Evolutionary conservation across 2,329 filamentous ascomycete species (phyloP), one percentile per base, ranked within the genome.

Genomic region (Calcarisporium arbuscula): DNA sequence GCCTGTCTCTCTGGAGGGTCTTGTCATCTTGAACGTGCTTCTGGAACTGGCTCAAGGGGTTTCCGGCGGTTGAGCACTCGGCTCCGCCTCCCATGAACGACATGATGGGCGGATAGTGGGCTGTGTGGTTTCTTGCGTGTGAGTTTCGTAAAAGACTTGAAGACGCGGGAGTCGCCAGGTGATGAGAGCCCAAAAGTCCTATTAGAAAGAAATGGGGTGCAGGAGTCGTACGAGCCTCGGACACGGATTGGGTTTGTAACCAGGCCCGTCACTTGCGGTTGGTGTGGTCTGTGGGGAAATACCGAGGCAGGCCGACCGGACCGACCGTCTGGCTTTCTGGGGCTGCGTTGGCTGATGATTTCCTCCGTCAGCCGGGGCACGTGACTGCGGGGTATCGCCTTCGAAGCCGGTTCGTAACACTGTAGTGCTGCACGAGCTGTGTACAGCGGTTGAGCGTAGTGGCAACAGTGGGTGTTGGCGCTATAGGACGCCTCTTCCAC

Each of bases 21-120:
- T 89, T 94, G 68, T 98, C 92, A 72, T 94, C 87, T 56, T 94
- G 85, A 38, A 92, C 86, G 62, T 95, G 89, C 64, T 98, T 98
- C 45, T 89, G 87, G 61, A 98, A 94, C 70, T 96, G 92, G 57
- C 86, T 90, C 52, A 98, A 80, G 38, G 94, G 92, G 62, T 98
- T 98, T 54, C 83, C 87, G 46, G 85, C 88, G 42, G 92, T 94
- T 37, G 90, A 96, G 73, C 92, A 98, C 68, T 96, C 92, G 50
- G 90, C 85, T 50, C 90, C 86, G n/a, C n/a, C n/a, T 64, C 87
- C 85, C 52, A 96, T 75, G 62, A 98, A 96, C 36, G 90, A 95
- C 90, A 98, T 96, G 47, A 42, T 68, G 38, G 18, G 31, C 28
- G 22, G 22, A 9, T 25, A 25, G 22, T 25, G 22, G 22, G 3